These are phyloP conservation scores for Hyphopichia wangnamkhiaoensis DNA, from an alignment of 1,139 yeast species.

Conservation along the genomic window DNA sequence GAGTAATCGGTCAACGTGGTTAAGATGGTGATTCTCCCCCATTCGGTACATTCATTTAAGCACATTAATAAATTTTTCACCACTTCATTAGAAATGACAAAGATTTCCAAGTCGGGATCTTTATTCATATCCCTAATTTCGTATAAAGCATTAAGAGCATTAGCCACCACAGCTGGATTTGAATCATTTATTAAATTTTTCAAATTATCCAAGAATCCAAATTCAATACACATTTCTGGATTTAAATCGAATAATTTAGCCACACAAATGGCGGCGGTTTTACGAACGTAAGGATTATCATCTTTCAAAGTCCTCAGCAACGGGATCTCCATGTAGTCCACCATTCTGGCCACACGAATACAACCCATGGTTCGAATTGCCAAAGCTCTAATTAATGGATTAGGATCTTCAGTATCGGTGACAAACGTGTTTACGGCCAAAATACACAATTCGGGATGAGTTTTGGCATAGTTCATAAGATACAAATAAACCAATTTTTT, in stretches of 20 bases:
- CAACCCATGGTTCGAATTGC: conserved; percentile 99
- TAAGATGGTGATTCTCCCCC: conserved; percentile 94
- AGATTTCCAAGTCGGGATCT: conserved; percentile 51
- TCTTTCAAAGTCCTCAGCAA: conserved; percentile 80
- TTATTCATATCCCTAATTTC: conserved; percentile 69
- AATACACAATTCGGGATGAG: conserved; percentile 93
- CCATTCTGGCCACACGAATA: conserved; percentile 91
- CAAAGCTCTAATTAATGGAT: conserved; percentile 91
- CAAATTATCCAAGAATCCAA: conserved; percentile 77
- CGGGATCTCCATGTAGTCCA: conserved; percentile 92
- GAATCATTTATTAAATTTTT: conserved; percentile 76
- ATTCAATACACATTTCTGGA: conserved; percentile 77
- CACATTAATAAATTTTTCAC: conserved; percentile 74
- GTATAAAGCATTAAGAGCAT: conserved; percentile 81
- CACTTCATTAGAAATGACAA: conserved; percentile 43
- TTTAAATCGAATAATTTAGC: conserved; percentile 91
- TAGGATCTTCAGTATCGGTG: conserved; percentile 94
- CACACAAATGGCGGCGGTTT: conserved; percentile 96
- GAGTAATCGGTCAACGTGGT: conserved; percentile 77
- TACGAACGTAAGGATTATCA: conserved; percentile 95
- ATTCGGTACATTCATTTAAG: conserved; percentile 95
- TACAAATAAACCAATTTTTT: conserved; percentile 94
- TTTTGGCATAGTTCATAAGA: conserved; percentile 94
- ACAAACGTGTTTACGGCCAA: conserved; percentile 97
- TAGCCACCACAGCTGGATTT: conserved; percentile 97